Conservation (phyloP, 2,329 filamentous ascomycete genomes). For the Trichoderma sp. region DNA sequence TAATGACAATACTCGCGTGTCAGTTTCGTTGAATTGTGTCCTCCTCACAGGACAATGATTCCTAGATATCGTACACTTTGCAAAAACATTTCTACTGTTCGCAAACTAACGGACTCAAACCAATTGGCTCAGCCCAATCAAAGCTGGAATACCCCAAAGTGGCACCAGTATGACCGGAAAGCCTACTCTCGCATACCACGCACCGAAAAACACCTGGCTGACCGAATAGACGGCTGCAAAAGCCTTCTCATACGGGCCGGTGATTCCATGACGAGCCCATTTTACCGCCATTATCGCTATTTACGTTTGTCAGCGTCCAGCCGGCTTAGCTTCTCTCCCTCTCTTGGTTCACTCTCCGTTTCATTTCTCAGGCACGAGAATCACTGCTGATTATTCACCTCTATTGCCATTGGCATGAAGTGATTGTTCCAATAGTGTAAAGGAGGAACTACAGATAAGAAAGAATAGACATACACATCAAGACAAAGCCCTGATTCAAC, state of each 20-base stretch:
- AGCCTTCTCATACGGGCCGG: neutral
- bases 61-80: neutral
- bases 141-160: neutral
- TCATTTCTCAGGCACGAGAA: neutral
- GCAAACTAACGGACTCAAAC: neutral
- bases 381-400: rapidly evolving
- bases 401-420: neutral
- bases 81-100: neutral
- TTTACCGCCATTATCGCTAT: neutral
- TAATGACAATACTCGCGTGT: neutral
- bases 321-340: neutral
- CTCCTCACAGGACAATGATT: neutral
- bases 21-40: neutral
- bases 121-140: neutral
- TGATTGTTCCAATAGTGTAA: neutral
- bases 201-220: neutral
- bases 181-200: neutral
- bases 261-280: neutral
- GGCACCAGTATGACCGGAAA: neutral
- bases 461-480: neutral
- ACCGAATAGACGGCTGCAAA: neutral
- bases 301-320: neutral
- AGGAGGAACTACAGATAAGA: neutral
- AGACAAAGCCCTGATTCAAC: neutral
- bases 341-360: neutral